Conservation (phyloP, 1,139 yeast genomes). For the Yamadazyma dushanensis region DNA sequence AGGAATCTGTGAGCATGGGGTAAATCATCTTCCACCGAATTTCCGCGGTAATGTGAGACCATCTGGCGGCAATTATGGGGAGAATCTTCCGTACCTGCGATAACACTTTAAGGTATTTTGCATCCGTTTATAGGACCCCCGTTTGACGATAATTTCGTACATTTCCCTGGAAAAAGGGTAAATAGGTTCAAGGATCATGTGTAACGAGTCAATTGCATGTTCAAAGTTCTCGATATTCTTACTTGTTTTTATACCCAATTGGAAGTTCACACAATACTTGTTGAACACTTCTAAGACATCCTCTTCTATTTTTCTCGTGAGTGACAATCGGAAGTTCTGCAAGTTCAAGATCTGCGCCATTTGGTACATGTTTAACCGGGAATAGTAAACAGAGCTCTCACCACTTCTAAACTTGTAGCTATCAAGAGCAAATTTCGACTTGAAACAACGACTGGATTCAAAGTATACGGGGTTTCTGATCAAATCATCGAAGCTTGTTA, state of each 20-base stretch:
- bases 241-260: conserved; percentile 78
- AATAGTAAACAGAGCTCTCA: too few relatives aligned
- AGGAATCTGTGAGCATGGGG: conserved; percentile 3
- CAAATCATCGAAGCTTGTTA: neutral
- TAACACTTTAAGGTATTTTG: conserved; percentile 78
- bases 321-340: conserved; percentile 19
- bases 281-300: conserved; percentile 58
- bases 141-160: conserved; percentile 68
- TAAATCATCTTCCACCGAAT: too few relatives aligned
- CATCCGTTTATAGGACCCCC: conserved; percentile 81
- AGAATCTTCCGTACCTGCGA: too few relatives aligned
- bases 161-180: conserved; percentile 46
- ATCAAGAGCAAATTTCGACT: too few relatives aligned
- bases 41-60: too few relatives aligned
- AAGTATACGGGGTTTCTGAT: conserved; percentile 4
- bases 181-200: conserved; percentile 43
- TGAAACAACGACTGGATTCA: neutral
- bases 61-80: too few relatives aligned
- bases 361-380: conserved; percentile 8
- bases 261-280: conserved; percentile 41
- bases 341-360: conserved; percentile 22
- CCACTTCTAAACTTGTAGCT: too few relatives aligned
- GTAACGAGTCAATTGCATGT: conserved; percentile 49
- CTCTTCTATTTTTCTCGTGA: conserved; percentile 46
- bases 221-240: conserved; percentile 61